Conservation (phyloP, 129 eudicot species). For the Smallanthus sonchifolius region DNA sequence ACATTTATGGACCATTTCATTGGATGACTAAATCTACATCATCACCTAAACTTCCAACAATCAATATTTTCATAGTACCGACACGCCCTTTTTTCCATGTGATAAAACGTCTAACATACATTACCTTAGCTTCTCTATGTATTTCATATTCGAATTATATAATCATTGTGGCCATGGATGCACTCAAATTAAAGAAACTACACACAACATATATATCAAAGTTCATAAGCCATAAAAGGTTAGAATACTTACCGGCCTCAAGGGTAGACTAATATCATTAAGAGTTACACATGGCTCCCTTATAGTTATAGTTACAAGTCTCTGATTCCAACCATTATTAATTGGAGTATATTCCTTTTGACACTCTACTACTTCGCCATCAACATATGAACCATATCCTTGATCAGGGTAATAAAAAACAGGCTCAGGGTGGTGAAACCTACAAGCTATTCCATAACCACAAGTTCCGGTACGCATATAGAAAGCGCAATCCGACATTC, state of each 20-base stretch:
- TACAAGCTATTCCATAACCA: conserved; percentile 40
- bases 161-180: neutral
- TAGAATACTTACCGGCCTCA: conserved; percentile 55
- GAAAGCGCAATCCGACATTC: conserved; percentile 41
- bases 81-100: conserved; percentile 43
- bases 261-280: conserved; percentile 46
- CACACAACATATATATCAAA: neutral
- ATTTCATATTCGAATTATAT: neutral
- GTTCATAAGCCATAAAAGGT: neutral
- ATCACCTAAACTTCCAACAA: conserved; percentile 27
- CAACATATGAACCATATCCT: neutral
- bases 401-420: neutral
- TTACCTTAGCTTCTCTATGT: neutral
- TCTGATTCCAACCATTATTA: conserved; percentile 8
- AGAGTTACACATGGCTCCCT: conserved; percentile 17
- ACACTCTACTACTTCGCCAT: conserved; percentile 2
- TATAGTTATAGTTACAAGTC: neutral
- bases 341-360: neutral
- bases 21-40: conserved; percentile 48
- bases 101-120: neutral
- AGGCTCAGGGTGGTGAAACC: conserved; percentile 59
- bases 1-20: neutral
- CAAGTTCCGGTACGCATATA: conserved; percentile 52
- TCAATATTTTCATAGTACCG: conserved; percentile 31
- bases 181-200: too few relatives aligned